Base-by-base conservation (phyloP, 2,329 filamentous ascomycete genomes). In the Aspergillus sp. region DNA sequence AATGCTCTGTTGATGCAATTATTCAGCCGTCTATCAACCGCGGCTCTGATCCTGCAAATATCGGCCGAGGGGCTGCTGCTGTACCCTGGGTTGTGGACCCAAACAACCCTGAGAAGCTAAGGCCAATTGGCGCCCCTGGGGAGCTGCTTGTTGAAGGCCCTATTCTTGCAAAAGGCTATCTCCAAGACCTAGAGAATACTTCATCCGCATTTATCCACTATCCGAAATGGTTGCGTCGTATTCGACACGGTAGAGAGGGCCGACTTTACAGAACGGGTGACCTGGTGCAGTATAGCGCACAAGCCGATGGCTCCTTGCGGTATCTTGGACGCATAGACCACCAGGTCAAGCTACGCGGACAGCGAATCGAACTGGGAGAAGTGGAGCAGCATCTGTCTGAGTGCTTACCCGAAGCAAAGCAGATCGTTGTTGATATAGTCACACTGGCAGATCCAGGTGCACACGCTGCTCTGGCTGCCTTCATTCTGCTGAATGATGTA, bases 341-440 rank as follows among this genome's bases (percentile, higher is more conserved):
- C 29, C 85, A 85, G 69, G 81, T 86, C 57, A 88, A 89, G 71
- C 71, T 88, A 16, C 77, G 79, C 2, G 88, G 88, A 20, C 85
- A 83, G 63, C 76, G 86, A 50, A 81, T 87, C 49, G 88, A 85
- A 73, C 77, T 85, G 54, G 77, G 71, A 39, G 79, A 77, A 66
- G 77, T 77, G 54, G 81, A 73, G 67, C 68, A 69, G 62, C 76
- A 76, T 56, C 39, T 60, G 4, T 45, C 24, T 4, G 24, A 39
- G 11, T 52, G 75, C 53, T 59, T 73, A 59, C 7, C 20, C 4
- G 50, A 29, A 6, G 46, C 22, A 14, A 18, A 36, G 3, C 12
- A 39, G 31, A 49, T 42, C 6, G 31, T 55, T 22, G 59, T 49
- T n/a, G 55, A 61, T 29, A 16, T 55, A 18, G 29, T 61, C 24